Percentiles rank a stretch among this genome's conserved stretches.
Evolutionary conservation across 305 asterid species (phyloP).

Genomic region (Fraxinus nigra): DNA sequence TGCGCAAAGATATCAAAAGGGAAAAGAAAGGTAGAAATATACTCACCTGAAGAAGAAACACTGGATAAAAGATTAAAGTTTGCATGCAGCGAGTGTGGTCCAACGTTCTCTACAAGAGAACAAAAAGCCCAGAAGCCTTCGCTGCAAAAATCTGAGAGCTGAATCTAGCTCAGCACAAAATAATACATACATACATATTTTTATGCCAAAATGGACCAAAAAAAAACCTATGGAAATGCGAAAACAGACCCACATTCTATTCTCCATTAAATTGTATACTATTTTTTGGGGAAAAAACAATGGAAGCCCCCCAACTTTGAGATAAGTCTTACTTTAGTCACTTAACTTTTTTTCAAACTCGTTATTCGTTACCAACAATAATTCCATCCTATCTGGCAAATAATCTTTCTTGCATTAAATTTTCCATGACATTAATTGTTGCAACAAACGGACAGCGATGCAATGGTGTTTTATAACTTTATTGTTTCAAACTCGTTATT

Average conservation of each 20-base stretch:
- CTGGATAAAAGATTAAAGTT: conserved; percentile 25
- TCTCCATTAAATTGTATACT: not conserved
- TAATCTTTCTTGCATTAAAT: not conserved
- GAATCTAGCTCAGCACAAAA: conserved; percentile 27
- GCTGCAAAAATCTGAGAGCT: conserved; percentile 33
- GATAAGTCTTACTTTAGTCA: not conserved
- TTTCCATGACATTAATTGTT: not conserved
- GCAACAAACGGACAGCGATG: not conserved
- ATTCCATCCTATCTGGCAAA: not conserved
- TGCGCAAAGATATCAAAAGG: conserved; percentile 21
- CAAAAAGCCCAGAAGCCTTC: conserved; percentile 37
- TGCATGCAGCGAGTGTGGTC: conserved; percentile 42
- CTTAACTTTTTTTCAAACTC: not conserved
- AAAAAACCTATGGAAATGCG: not conserved
- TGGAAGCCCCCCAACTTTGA: not conserved
- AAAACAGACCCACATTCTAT: conserved; percentile 41
- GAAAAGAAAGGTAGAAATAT: conserved; percentile 7
- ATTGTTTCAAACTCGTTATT: not conserved
- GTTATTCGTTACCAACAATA: not conserved
- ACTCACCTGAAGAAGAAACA: conserved; percentile 32
- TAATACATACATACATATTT: not conserved
- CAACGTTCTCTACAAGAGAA: conserved; percentile 23
- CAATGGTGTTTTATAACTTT: not conserved
- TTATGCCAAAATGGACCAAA: conserved; percentile 18
- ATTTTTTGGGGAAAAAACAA: not conserved